Evolutionary conservation across 345 rosid genomes (phyloP).

Genomic region (Brassica incana): DNA sequence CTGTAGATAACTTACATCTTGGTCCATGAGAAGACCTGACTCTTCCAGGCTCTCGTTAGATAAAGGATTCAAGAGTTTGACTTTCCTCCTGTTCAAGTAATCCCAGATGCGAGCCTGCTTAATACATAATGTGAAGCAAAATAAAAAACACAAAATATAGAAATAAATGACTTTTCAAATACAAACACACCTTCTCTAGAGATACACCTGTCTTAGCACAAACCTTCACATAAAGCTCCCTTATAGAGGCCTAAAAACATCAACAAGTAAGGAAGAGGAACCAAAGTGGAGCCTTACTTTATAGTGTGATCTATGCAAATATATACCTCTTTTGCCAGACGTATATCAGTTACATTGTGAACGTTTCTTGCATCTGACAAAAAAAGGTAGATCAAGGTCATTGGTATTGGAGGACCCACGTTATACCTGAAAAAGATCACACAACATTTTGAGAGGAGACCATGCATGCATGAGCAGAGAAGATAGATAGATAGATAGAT

Average conservation of each 20-base stretch:
- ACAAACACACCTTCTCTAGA: slow-evolving; percentile 55
- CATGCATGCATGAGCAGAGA: neutral
- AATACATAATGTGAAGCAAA: slow-evolving; percentile 22
- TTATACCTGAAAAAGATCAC: slow-evolving; percentile 51
- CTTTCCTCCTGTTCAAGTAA: slow-evolving; percentile 59
- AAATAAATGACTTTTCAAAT: neutral
- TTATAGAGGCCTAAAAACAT: slow-evolving; percentile 55
- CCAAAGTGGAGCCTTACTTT: neutral
- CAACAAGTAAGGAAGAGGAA: neutral
- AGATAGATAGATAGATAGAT: too few relatives aligned
- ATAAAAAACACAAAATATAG: neutral
- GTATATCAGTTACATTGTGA: slow-evolving; percentile 46
- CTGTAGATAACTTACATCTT: slow-evolving; percentile 55
- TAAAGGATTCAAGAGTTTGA: slow-evolving; percentile 42
- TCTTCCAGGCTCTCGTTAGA: slow-evolving; percentile 60
- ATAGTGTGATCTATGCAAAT: neutral
- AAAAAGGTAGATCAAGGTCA: slow-evolving; percentile 77
- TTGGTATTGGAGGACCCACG: slow-evolving; percentile 82
- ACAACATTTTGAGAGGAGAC: neutral
- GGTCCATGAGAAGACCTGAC: slow-evolving; percentile 81
- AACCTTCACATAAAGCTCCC: slow-evolving; percentile 69
- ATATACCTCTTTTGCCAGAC: slow-evolving; percentile 68
- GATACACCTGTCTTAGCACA: slow-evolving; percentile 55
- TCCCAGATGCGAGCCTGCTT: slow-evolving; percentile 60
- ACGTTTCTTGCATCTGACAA: slow-evolving; percentile 66